Evolutionary conservation across 2,329 filamentous ascomycete genomes (phyloP), one percentile per base, ranked within the genome.

Genomic region (Calonectria montana): DNA sequence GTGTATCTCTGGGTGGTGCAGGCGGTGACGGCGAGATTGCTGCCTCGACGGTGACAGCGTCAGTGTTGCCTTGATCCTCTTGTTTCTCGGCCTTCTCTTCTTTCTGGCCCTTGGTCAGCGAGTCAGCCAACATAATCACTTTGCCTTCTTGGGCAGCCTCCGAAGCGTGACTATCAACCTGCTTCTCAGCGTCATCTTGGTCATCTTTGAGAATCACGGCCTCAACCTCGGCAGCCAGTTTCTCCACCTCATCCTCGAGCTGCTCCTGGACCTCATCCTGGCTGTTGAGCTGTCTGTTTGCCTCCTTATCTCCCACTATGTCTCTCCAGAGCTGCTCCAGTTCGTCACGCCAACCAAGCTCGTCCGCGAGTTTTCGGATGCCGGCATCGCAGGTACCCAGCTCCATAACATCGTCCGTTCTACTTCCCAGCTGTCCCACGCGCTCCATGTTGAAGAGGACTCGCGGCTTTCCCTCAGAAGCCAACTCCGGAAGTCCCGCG

Each of bases 381-480:
- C 95, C 95, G 0, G 87, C 87, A 82, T 99, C 96, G 81, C 96
- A 98, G 77, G 95, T 92, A 1, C 93, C 95, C 2, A 98, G 86
- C 43, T 94, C 83, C 7, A 98, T 80, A 0, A 99, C 96, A 83
- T 99, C 97, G 79, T 99, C 96, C 0, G 92, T 81, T 29, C 94
- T 87, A 9, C 88, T 88, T 0, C 97, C 97, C 41, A 99, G 81
- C 23, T 90, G 90, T 0, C 97, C 96, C 0, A 98, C 97, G 41
- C 86, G 86, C 82, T 98, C 94, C 84, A 93, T 89, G 82, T 99
- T 99, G 82, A 99, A 94, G 23, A 99, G 87, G 2, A 99, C 85
- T 12, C 97, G 90, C 0, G 96, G 97, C 3, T 89, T 90, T 1
- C 86, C 87, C 1, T 91, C 87, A 3, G 82, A 79, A 25, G 91